Evolutionary conservation across 768 basidiomycete species (phyloP).

Genomic region (Boletus coccyginus): DNA sequence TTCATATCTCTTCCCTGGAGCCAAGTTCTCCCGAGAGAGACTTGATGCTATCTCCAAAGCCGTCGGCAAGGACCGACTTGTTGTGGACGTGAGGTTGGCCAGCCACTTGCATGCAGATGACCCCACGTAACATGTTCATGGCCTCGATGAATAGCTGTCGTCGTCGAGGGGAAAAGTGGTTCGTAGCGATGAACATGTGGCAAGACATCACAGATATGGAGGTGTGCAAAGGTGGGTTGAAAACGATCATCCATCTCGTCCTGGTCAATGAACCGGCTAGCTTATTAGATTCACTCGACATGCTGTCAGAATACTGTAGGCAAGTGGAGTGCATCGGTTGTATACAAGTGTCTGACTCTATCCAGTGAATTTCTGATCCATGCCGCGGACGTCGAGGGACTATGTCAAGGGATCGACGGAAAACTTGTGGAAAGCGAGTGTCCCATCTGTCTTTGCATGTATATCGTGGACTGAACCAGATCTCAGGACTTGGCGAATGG

Average conservation of each 20-base stretch:
- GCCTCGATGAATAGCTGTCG: conserved; percentile 63
- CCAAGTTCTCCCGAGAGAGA: conserved; percentile 71
- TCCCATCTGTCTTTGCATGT: background rate
- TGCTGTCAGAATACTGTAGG: conserved; percentile 83
- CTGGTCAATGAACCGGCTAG: background rate
- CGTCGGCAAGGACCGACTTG: conserved; percentile 83
- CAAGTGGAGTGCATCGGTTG: conserved; percentile 24
- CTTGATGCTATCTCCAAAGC: conserved; percentile 56
- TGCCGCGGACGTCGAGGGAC: conserved; percentile 97
- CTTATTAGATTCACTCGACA: conserved; percentile 74
- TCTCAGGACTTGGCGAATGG: conserved; percentile 86
- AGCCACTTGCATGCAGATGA: background rate
- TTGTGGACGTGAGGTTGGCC: conserved; percentile 89
- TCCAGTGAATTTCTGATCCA: conserved; percentile 92
- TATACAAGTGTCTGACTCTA: conserved; percentile 12
- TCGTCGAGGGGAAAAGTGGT: conserved; percentile 70
- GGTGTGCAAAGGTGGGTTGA: conserved; percentile 66
- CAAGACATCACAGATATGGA: conserved; percentile 94
- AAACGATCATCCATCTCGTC: background rate
- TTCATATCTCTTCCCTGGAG: conserved; percentile 88
- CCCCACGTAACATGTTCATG: background rate
- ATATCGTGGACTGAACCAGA: conserved; percentile 9
- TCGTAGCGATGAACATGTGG: conserved; percentile 99
- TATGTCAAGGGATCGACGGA: conserved; percentile 95
- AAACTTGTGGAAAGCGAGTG: conserved; percentile 74